Evolutionary conservation across 345 rosid genomes (phyloP).

Genomic region (Rhodamnia rubescens): DNA sequence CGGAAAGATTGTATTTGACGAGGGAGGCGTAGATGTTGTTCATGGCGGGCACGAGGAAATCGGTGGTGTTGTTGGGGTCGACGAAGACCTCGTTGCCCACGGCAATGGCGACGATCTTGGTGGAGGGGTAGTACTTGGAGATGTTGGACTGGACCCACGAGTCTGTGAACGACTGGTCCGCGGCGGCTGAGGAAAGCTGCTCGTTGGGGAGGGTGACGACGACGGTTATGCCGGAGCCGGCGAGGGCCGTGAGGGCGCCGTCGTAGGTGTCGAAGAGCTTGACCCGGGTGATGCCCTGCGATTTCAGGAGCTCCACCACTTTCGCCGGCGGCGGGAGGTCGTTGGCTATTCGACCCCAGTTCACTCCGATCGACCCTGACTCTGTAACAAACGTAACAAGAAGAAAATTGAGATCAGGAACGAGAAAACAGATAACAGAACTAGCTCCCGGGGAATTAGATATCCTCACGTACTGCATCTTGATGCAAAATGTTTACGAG

Average conservation of each 20-base stretch:
- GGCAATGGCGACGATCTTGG: conserved; percentile 67
- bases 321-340: conserved; percentile 56
- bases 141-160: conserved; percentile 68
- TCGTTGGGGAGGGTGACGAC: conserved; percentile 79
- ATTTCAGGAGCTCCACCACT: conserved; percentile 58
- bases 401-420: not conserved
- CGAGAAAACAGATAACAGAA: not conserved
- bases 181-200: conserved; percentile 53
- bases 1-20: conserved; percentile 30
- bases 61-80: conserved; percentile 58
- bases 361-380: conserved; percentile 55
- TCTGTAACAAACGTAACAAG: conserved; percentile 12
- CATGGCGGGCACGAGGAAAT: conserved; percentile 76
- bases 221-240: conserved; percentile 51
- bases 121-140: conserved; percentile 39
- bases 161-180: conserved; percentile 65
- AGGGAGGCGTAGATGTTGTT: conserved; percentile 54
- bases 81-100: conserved; percentile 91
- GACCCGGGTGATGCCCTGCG: conserved; percentile 42
- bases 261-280: conserved; percentile 77
- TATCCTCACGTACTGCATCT: not conserved
- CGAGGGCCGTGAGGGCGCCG: conserved; percentile 52
- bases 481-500: not conserved
- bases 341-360: conserved; percentile 77
- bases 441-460: not conserved